Evolutionary conservation across 2,329 filamentous ascomycete genomes (phyloP).

Genomic region (Dactylellina cionopaga): DNA sequence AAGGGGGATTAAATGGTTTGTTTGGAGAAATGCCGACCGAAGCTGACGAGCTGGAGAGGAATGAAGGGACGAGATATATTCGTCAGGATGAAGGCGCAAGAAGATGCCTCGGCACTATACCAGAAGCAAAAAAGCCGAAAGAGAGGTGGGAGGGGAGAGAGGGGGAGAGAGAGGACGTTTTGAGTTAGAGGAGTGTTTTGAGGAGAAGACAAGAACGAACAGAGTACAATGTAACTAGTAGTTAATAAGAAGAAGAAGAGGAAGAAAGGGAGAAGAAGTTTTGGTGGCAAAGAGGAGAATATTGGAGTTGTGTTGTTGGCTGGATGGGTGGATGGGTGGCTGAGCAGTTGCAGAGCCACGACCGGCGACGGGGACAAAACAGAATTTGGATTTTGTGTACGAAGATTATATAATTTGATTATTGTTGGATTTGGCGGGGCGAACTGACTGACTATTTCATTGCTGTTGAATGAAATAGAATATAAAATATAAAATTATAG

Average conservation of each 20-base stretch:
- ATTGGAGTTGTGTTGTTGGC: neutral
- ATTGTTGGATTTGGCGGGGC: too few species aligned
- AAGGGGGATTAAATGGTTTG: neutral
- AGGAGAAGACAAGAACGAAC: neutral
- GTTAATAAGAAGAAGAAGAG: neutral
- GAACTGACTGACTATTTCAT: too few species aligned
- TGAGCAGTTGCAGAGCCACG: neutral
- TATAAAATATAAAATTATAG: too few species aligned
- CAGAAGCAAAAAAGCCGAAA: neutral
- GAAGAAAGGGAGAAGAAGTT: neutral
- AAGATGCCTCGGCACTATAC: too few species aligned
- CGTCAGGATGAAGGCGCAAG: constrained; percentile 7
- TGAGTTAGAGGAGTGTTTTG: neutral
- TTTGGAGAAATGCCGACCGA: constrained; percentile 3
- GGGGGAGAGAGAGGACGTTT: neutral
- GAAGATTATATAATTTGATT: too few species aligned
- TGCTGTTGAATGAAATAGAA: too few species aligned
- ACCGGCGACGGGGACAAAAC: neutral
- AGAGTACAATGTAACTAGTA: too few species aligned
- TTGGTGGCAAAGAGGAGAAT: neutral
- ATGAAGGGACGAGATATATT: neutral
- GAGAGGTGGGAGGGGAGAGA: neutral
- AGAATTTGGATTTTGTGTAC: neutral
- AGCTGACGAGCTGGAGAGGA: neutral
- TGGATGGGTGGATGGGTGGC: neutral